These are phyloP conservation scores for Fistulifera solaris DNA, from an alignment of 108 stramenopile genomes.

Conservation along the genomic window DNA sequence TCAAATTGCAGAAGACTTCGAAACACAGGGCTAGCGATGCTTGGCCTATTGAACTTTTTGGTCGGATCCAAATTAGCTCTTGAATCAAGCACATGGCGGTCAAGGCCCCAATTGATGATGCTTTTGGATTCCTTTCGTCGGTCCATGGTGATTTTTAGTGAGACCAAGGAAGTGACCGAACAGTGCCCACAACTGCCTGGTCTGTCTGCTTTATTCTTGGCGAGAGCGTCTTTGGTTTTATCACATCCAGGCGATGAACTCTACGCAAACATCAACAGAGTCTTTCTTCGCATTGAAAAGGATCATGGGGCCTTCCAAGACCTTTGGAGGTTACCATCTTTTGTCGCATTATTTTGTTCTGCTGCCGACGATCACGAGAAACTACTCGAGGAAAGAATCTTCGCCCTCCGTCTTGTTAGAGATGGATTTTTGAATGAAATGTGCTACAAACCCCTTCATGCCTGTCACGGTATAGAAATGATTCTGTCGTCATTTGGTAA, in stretches of 20 bases:
- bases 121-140: conserved; percentile 66
- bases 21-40: conserved; percentile 35
- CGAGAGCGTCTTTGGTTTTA: conserved; percentile 49
- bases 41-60: conserved; percentile 41
- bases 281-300: conserved; percentile 50
- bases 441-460: conserved; percentile 48
- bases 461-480: conserved; percentile 70
- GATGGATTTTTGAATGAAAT: conserved; percentile 56
- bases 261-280: conserved; percentile 66
- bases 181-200: conserved; percentile 35
- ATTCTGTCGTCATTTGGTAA: conserved; percentile 54
- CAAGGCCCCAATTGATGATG: conserved; percentile 71
- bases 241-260: conserved; percentile 59
- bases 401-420: conserved; percentile 53
- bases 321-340: conserved; percentile 58
- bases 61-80: conserved; percentile 47
- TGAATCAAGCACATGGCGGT: conserved; percentile 49
- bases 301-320: conserved; percentile 78
- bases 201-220: conserved; percentile 59
- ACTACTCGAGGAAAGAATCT: conserved; percentile 50
- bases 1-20: conserved; percentile 50
- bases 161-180: conserved; percentile 12
- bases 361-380: conserved; percentile 36
- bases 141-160: conserved; percentile 30
- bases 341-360: conserved; percentile 77